phyloP scores from a whole-genome alignment of 306 rosid genomes.

The Cicer bijugum region DNA sequence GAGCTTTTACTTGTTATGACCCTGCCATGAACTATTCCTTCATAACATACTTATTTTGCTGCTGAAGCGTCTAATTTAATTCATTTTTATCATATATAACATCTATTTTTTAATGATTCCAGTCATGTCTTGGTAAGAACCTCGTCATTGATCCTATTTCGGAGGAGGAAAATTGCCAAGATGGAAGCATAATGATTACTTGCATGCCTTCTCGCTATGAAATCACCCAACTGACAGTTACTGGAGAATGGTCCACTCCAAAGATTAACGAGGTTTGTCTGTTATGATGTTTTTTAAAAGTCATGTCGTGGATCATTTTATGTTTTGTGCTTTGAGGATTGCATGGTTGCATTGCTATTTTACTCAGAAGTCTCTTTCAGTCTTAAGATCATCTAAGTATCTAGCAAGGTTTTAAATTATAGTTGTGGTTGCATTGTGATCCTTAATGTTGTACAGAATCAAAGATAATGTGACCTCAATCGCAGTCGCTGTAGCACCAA shows the following conservation, averaged over 20 bases:
- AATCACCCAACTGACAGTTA: conserved; percentile 87
- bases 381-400: neutral
- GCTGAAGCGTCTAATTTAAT: conserved; percentile 17
- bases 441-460: neutral
- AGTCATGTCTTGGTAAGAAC: conserved; percentile 84
- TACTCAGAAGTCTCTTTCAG: neutral
- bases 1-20: conserved; percentile 37
- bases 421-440: neutral
- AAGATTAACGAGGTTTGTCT: conserved; percentile 54
- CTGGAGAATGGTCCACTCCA: conserved; percentile 91
- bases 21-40: conserved; percentile 1
- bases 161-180: conserved; percentile 96
- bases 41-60: conserved; percentile 23
- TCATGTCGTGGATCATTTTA: neutral
- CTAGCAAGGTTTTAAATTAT: neutral
- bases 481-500: neutral
- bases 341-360: neutral
- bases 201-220: conserved; percentile 95
- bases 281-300: neutral
- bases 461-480: neutral
- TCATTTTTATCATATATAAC: conserved; percentile 26
- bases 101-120: conserved; percentile 29
- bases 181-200: conserved; percentile 83
- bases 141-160: conserved; percentile 79
- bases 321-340: conserved; percentile 14